Conservation (phyloP, 1,139 yeast genomes). For the Suhomyces taliae region DNA sequence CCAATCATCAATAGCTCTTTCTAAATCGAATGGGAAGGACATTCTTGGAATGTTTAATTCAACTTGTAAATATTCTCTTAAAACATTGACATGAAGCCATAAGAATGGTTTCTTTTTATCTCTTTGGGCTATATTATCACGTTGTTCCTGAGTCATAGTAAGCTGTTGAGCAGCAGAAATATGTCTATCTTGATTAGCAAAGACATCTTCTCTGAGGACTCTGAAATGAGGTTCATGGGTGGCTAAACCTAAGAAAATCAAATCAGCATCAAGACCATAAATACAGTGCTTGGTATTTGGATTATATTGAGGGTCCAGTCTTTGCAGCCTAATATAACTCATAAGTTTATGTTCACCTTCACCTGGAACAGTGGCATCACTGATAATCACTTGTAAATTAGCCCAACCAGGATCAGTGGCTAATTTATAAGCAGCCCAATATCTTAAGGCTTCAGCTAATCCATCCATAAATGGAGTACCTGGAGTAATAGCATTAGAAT, state of each 20-base stretch:
- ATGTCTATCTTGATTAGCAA: slow-evolving; percentile 60
- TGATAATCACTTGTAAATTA: slow-evolving; percentile 74
- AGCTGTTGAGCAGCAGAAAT: slow-evolving; percentile 53
- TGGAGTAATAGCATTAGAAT: slow-evolving; percentile 97
- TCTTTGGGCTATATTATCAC: slow-evolving; percentile 49
- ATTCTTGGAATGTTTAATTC: slow-evolving; percentile 74
- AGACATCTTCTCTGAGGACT: slow-evolving; percentile 93
- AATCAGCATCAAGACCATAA: slow-evolving; percentile 96
- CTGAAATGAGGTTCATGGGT: slow-evolving; percentile 97
- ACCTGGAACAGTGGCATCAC: slow-evolving; percentile 98
- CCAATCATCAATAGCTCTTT: slow-evolving; percentile 98
- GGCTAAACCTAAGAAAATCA: slow-evolving; percentile 91
- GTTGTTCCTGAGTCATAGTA: slow-evolving; percentile 62
- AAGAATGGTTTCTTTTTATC: slow-evolving; percentile 82
- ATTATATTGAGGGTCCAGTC: slow-evolving; percentile 81
- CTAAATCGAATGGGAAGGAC: slow-evolving; percentile 79
- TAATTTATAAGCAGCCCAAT: slow-evolving; percentile 87
- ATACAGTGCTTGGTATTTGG: slow-evolving; percentile 92
- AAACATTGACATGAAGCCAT: slow-evolving; percentile 87
- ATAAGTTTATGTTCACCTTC: slow-evolving; percentile 99
- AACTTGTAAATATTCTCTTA: slow-evolving; percentile 83
- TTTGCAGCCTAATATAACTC: slow-evolving; percentile 85
- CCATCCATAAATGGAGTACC: slow-evolving; percentile 98
- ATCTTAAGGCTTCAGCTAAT: slow-evolving; percentile 76
- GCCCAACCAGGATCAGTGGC: slow-evolving; percentile 92